Conservation (phyloP, 345 rosid genomes). For the Trapa incisa region DNA sequence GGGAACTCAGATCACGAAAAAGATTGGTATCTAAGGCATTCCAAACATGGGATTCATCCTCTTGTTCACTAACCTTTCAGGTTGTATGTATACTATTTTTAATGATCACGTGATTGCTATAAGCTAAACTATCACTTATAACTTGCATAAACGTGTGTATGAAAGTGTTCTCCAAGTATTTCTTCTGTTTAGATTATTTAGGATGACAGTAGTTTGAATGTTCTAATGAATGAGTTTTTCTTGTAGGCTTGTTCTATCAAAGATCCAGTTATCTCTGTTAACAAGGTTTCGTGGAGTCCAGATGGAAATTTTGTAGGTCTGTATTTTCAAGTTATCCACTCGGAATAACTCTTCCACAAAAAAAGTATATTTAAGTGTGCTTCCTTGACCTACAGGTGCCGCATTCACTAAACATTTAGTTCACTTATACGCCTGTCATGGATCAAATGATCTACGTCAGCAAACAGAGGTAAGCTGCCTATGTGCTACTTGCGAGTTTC, state of each 20-base stretch:
- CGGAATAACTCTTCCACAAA: slow-evolving; percentile 12
- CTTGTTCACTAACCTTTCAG: slow-evolving; percentile 52
- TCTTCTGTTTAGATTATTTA: background rate
- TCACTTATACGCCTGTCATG: slow-evolving; percentile 20
- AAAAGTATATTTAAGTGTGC: background rate
- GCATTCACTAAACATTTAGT: slow-evolving; percentile 24
- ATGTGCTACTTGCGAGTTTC: background rate
- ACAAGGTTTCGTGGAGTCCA: slow-evolving; percentile 52
- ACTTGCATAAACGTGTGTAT: background rate
- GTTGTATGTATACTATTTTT: slow-evolving; percentile 21
- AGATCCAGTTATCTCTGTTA: slow-evolving; percentile 38
- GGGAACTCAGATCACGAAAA: slow-evolving; percentile 58
- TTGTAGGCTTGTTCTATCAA: slow-evolving; percentile 18
- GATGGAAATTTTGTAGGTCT: slow-evolving; percentile 47
- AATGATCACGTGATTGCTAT: background rate
- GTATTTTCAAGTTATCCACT: slow-evolving; percentile 22
- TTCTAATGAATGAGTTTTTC: background rate
- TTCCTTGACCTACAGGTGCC: slow-evolving; percentile 15
- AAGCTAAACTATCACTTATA: no score
- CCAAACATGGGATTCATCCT: slow-evolving; percentile 53
- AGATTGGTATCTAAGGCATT: slow-evolving; percentile 63
- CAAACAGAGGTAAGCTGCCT: slow-evolving; percentile 16
- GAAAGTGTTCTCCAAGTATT: background rate
- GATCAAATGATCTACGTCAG: slow-evolving; percentile 18
- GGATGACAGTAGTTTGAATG: background rate